Percentiles rank a stretch among this genome's conserved stretches.
phyloP scores from a whole-genome alignment of 2,329 filamentous ascomycete species.

The Alternaria sp. region DNA sequence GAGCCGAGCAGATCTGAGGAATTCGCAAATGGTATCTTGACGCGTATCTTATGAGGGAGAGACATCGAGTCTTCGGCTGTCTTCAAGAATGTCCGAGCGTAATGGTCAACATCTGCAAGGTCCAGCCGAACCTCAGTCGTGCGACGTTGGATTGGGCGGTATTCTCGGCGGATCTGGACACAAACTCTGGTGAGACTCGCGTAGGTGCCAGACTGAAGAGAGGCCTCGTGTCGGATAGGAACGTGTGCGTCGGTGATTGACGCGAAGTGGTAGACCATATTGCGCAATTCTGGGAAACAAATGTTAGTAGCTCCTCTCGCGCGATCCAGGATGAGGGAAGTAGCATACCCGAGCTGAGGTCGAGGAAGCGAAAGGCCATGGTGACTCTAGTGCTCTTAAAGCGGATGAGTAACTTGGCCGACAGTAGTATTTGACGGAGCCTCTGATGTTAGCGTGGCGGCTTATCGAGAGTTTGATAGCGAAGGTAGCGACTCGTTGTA shows the following conservation, averaged over 20 bases:
- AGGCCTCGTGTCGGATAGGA: not conserved
- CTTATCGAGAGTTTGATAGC: not conserved
- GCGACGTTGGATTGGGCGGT: not conserved
- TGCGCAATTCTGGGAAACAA: not conserved
- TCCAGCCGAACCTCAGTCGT: not conserved
- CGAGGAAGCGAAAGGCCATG: not conserved
- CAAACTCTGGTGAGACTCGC: not conserved
- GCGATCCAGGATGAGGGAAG: not conserved
- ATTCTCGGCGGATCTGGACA: not conserved
- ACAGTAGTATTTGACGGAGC: not conserved
- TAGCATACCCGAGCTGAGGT: not conserved
- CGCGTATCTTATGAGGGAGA: not conserved
- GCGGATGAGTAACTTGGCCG: not conserved
- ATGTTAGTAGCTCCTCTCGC: not conserved
- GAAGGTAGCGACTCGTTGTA: not conserved
- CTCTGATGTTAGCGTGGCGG: not conserved
- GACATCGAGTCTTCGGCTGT: not conserved
- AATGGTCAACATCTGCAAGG: not conserved
- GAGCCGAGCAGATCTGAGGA: not conserved
- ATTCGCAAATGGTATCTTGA: fast-evolving
- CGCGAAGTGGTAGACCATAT: not conserved
- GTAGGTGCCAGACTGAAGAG: not conserved
- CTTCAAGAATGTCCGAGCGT: not conserved
- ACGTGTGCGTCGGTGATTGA: not conserved
- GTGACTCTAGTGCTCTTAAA: not conserved